A percentile compares a stretch with the other conserved stretches of the same genome.
Conservation (phyloP, 2,329 filamentous ascomycete species). For the Penicillium sp. region DNA sequence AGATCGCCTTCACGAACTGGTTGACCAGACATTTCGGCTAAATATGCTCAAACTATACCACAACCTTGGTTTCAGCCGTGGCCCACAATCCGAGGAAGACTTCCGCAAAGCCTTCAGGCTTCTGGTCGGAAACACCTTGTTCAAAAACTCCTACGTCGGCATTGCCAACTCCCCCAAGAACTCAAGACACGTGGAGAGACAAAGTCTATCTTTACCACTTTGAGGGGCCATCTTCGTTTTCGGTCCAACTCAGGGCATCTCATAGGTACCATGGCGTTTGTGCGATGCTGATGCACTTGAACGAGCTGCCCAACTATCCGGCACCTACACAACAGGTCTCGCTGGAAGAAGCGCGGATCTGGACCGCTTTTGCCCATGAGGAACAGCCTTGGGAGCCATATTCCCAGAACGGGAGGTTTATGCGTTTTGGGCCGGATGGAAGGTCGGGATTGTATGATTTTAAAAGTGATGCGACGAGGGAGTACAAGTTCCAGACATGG, state of each 20-base stretch:
- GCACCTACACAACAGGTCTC: conserved; percentile 4
- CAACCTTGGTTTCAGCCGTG: conserved; percentile 2
- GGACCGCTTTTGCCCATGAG: conserved; percentile 10
- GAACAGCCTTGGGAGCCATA: conserved; percentile 12
- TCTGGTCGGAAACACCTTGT: conserved; percentile 2
- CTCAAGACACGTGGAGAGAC: neutral
- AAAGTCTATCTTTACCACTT: conserved; percentile 12
- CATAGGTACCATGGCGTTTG: conserved; percentile 13
- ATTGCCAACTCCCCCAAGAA: neutral
- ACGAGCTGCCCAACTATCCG: conserved; percentile 6
- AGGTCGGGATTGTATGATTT: neutral
- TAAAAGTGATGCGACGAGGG: conserved; percentile 1
- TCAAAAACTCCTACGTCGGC: conserved; percentile 4
- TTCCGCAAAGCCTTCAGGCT: conserved; percentile 11
- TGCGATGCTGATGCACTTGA: conserved; percentile 10
- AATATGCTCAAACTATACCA: neutral
- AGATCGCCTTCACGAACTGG: neutral
- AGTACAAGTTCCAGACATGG: conserved; percentile 6
- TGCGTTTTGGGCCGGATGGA: conserved; percentile 12
- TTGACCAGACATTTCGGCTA: neutral
- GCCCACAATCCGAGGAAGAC: conserved; percentile 1
- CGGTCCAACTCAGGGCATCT: conserved; percentile 8
- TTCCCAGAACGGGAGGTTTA: conserved; percentile 2
- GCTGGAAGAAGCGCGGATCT: conserved; percentile 5
- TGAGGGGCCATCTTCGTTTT: conserved; percentile 9